Evolutionary conservation across 2,329 filamentous ascomycete species (phyloP).

Genomic region (Neofusicoccum cordaticola): DNA sequence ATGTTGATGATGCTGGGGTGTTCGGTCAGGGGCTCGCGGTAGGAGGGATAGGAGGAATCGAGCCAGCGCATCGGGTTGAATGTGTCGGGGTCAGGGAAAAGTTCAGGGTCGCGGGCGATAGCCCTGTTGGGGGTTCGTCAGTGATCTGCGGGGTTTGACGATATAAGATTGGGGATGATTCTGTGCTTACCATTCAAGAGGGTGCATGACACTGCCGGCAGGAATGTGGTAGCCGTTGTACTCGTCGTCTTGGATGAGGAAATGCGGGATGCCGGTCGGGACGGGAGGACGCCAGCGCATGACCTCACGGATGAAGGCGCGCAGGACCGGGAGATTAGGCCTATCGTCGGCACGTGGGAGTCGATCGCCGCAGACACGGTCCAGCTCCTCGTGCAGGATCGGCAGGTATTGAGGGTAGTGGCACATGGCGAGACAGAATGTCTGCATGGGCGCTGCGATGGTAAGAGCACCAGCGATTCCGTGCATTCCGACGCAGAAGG

Average conservation of each 20-base stretch:
- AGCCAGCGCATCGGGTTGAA: conserved; percentile 57
- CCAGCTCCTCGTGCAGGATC: conserved; percentile 40
- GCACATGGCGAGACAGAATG: conserved; percentile 47
- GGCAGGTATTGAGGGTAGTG: conserved; percentile 44
- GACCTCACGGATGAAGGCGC: conserved; percentile 38
- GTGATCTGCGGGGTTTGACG: conserved; percentile 11
- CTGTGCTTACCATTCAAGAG: conserved; percentile 41
- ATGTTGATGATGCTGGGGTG: conserved; percentile 55
- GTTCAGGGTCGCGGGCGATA: conserved; percentile 51
- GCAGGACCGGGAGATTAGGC: conserved; percentile 38
- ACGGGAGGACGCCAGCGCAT: conserved; percentile 46
- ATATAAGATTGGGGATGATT: not conserved
- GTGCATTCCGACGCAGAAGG: conserved; percentile 48
- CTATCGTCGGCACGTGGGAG: conserved; percentile 37
- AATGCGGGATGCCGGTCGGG: conserved; percentile 53
- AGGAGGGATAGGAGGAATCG: conserved; percentile 52
- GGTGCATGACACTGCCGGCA: conserved; percentile 49
- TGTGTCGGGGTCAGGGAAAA: conserved; percentile 50
- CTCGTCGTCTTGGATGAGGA: conserved; percentile 53
- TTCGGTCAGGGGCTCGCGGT: conserved; percentile 49
- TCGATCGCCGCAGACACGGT: conserved; percentile 39
- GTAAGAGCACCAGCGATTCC: conserved; percentile 47
- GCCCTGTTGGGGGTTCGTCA: conserved; percentile 35
- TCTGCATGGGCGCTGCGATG: conserved; percentile 47
- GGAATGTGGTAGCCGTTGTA: conserved; percentile 59